Base-by-base conservation (phyloP, 164 flowering plant genomes). In the Dillenia suffruticosa region DNA sequence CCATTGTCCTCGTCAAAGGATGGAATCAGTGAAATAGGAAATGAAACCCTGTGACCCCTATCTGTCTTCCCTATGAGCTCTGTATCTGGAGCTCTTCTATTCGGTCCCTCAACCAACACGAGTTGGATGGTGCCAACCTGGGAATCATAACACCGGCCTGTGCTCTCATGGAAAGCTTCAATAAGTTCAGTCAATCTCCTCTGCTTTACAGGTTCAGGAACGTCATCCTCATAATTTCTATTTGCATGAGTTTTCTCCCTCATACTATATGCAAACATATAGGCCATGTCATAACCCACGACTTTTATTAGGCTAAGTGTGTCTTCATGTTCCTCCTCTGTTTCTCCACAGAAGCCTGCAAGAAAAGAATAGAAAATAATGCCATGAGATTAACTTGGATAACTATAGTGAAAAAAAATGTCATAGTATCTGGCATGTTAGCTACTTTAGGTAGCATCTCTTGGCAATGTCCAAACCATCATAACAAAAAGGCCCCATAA, bases 231-330 rank as follows among this genome's bases (percentile, higher is more conserved):
- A 54, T 89, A 89, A 68, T 86, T 89, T 64, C 99, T 80, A 54
- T 94, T 85, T 46, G 99, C 99, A 80, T 94, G 97, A 19, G 99
- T 94, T 77, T 85, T 91, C 80, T 91, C 97, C 68, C 99, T 83
- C 97, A 94, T 91, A 81, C 99, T 94, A 70, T 94, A 94, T 32
- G 99, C 99, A 77, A 94, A 94, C 99, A 90, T 89, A 79, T 86
- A 94, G 56, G 99, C 96, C 97, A 90, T 94, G 58, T 94, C 99
- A 73, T 94, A 94, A 53, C 95, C 90, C 66, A 91, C 95, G 14
- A 81, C 71, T 63, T 71, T 86, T 9, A 91, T 16, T 8, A 94
- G 90, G 82, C 83, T 89, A 50, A 94, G 59, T 11, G 99, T 94
- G 66, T 86, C 96, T 24, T 61, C 62, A 64, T 87, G 92, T 12